Evolutionary conservation across 805 yeast species (phyloP).

Genomic region (Starmerella riodocensis): DNA sequence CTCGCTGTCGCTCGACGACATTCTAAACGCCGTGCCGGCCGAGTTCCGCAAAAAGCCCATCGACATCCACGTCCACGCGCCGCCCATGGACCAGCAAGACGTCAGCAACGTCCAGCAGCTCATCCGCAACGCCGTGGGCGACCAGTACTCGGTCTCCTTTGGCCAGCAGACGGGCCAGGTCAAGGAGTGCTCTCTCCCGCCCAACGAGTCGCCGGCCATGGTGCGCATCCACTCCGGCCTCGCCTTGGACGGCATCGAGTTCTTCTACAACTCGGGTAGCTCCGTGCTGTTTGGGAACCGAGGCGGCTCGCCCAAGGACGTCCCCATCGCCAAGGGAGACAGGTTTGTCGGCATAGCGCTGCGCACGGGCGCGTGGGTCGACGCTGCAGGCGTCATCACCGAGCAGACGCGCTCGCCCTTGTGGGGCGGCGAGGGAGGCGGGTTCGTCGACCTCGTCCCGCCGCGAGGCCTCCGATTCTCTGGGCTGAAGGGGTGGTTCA

Average conservation of each 20-base stretch:
- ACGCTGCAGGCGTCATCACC: constrained; percentile 66
- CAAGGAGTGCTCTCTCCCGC: constrained; percentile 14
- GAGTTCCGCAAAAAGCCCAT: constrained; percentile 30
- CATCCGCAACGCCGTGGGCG: constrained; percentile 6
- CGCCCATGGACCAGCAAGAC: constrained; percentile 36
- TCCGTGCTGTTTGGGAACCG: constrained; percentile 27
- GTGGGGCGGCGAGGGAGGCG: constrained; percentile 62
- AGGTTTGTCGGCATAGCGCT: constrained; percentile 44
- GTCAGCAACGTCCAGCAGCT: constrained; percentile 39
- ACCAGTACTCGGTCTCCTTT: constrained; percentile 3
- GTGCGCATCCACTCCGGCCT: constrained; percentile 59
- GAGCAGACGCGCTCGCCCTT: constrained; percentile 30
- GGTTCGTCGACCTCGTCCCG: constrained; percentile 42
- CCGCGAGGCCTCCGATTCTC: constrained; percentile 51
- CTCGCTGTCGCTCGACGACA: constrained; percentile 35
- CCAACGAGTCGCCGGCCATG: constrained; percentile 19
- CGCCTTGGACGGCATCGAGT: constrained; percentile 71
- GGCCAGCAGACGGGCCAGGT: constrained; percentile 20
- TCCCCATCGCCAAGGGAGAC: constrained; percentile 47
- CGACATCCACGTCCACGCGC: constrained; percentile 23
- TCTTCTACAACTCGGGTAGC: constrained; percentile 29
- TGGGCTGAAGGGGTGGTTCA: constrained; percentile 61
- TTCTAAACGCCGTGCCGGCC: constrained; percentile 31
- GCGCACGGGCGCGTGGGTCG: constrained; percentile 79
- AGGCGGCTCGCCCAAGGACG: constrained; percentile 35